phyloP scores from a whole-genome alignment of 1,284 basidiomycete species.

The Leccinum subrobustum region DNA sequence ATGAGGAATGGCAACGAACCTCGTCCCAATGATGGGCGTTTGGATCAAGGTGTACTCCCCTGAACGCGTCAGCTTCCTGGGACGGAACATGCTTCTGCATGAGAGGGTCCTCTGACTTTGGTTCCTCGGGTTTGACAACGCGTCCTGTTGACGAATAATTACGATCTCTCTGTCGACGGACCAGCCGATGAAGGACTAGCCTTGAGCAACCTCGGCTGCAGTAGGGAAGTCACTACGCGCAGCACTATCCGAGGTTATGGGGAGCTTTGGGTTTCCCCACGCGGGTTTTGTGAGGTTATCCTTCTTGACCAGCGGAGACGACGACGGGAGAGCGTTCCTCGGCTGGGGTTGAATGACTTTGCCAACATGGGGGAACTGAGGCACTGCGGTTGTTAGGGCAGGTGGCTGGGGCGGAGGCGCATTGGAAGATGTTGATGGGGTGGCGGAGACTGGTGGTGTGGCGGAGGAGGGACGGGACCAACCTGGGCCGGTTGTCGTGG shows the following conservation, averaged over 20 bases:
- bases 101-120: constrained; percentile 38
- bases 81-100: constrained; percentile 50
- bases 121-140: constrained; percentile 25
- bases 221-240: constrained; percentile 79
- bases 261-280: constrained; percentile 58
- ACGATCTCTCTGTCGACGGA: constrained; percentile 3
- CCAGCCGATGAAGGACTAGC: constrained; percentile 38
- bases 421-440: constrained; percentile 42
- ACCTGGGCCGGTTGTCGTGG: constrained; percentile 58
- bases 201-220: constrained; percentile 86
- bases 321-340: constrained; percentile 38
- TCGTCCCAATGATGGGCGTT: constrained; percentile 96
- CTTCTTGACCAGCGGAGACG: constrained; percentile 40
- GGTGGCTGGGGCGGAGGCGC: constrained; percentile 32
- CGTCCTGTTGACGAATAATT: constrained; percentile 21
- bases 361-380: constrained; percentile 54
- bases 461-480: constrained; percentile 79
- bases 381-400: constrained; percentile 36
- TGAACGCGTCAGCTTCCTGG: constrained; percentile 87
- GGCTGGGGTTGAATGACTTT: constrained; percentile 73
- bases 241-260: constrained; percentile 39
- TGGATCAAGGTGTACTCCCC: constrained; percentile 87
- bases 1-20: constrained; percentile 48
- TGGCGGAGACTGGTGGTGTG: constrained; percentile 48
- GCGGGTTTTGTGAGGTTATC: constrained; percentile 51